Percentiles rank a stretch among this genome's conserved stretches.
Conservation (phyloP, 345 rosid species). For the Syzygium aromaticum region DNA sequence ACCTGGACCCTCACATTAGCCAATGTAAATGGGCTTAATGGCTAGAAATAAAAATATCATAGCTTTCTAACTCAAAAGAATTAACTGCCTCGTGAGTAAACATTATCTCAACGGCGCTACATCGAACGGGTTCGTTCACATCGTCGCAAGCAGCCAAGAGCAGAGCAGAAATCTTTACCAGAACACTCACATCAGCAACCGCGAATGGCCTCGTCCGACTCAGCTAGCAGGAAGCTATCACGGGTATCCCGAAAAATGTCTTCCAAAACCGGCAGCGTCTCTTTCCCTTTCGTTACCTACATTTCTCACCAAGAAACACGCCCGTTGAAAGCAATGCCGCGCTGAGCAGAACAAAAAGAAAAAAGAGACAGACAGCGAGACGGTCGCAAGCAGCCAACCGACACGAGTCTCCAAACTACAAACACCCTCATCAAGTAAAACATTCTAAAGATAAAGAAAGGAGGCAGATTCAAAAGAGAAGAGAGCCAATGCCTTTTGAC, state of each 20-base stretch:
- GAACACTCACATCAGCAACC: neutral
- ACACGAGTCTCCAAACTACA: neutral
- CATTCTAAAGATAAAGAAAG: neutral
- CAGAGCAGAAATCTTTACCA: neutral
- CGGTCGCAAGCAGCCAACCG: neutral
- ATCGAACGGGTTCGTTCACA: neutral
- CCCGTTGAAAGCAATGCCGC: neutral
- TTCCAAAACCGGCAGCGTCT: neutral
- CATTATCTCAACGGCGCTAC: neutral
- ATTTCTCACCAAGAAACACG: conserved; percentile 2
- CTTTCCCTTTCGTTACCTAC: conserved; percentile 1
- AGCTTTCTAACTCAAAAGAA: neutral
- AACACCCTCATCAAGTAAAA: neutral
- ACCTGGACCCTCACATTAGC: neutral
- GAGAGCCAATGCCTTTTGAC: neutral
- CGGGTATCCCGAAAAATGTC: neutral
- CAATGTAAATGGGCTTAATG: neutral
- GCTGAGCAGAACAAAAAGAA: neutral
- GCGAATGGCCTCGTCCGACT: neutral
- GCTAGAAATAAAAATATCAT: neutral
- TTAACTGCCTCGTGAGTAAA: neutral
- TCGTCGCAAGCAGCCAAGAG: neutral
- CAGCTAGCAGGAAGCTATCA: neutral
- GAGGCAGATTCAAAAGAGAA: neutral
- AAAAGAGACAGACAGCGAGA: neutral